These are phyloP conservation scores for Helianthus annuus DNA, from an alignment of 129 eudicot genomes.

Conservation along the genomic window HanXRQr2.0-SUNRISE NC_035437.2:92994118-92994617, in stretches of 20 bases:
- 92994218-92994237: conserved; percentile 4
- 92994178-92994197: conserved; percentile 26
- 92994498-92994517: conserved; percentile 61
- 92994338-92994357: conserved; percentile 61
- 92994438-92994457: conserved; percentile 53
- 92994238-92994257: conserved; percentile 28
- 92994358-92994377: conserved; percentile 47
- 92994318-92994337: conserved; percentile 71
- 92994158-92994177: conserved; percentile 17
- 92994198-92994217: conserved; percentile 34
- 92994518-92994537: conserved; percentile 91
- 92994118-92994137: conserved; percentile 43
- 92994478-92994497: conserved; percentile 63
- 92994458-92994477: conserved; percentile 57
- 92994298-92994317: conserved; percentile 54
- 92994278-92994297: conserved; percentile 43
- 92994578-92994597: conserved; percentile 62
- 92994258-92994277: conserved; percentile 56
- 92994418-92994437: conserved; percentile 49
- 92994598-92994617: conserved; percentile 67
- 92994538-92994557: conserved; percentile 59
- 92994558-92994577: conserved; percentile 53
- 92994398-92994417: conserved; percentile 1
- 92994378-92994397: conserved; percentile 32
- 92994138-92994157: conserved; percentile 31